A percentile compares a stretch with the other conserved stretches of the same genome.
Evolutionary conservation across 75 land plant species (phyloP).

Genomic region (Pinus taeda): DNA sequence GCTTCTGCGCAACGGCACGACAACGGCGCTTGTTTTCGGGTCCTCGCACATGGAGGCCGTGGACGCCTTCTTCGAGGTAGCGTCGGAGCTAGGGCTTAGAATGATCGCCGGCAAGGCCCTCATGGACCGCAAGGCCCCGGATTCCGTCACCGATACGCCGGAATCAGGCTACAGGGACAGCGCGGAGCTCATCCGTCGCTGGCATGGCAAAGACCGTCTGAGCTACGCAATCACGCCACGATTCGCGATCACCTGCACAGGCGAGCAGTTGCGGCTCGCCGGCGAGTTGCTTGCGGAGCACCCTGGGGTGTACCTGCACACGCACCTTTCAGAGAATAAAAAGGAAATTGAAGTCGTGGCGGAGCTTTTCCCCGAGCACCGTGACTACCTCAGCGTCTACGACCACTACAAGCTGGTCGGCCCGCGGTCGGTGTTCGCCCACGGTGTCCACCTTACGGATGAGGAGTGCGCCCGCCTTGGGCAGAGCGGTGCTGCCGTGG

Average conservation of each 20-base stretch:
- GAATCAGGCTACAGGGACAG: constrained; percentile 12
- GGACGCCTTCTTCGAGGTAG: constrained; percentile 12
- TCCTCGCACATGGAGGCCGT: constrained; percentile 10
- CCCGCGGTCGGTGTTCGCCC: not conserved
- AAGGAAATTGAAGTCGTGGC: not conserved
- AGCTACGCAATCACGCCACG: constrained; percentile 20
- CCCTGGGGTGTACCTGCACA: not conserved
- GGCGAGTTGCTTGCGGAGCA: not conserved
- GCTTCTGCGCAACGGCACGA: not conserved
- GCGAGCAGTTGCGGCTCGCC: not conserved
- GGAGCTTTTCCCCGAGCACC: not conserved
- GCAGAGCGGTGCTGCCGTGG: constrained; percentile 7
- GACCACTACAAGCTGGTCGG: constrained; percentile 3
- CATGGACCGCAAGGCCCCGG: constrained; percentile 16
- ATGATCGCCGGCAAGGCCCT: constrained; percentile 17
- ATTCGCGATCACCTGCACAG: constrained; percentile 11
- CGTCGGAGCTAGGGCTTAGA: constrained; percentile 12
- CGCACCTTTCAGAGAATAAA: not conserved
- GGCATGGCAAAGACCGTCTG: constrained; percentile 8
- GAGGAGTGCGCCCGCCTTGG: not conserved
- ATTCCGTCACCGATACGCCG: constrained; percentile 2
- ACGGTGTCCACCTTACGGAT: not conserved
- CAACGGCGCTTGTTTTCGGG: constrained; percentile 14
- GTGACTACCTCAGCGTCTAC: not conserved
- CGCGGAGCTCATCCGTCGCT: constrained; percentile 12